These are phyloP conservation scores for Neoboletus subvelutipes DNA, from an alignment of 768 basidiomycete species.

Conservation along the genomic window DNA sequence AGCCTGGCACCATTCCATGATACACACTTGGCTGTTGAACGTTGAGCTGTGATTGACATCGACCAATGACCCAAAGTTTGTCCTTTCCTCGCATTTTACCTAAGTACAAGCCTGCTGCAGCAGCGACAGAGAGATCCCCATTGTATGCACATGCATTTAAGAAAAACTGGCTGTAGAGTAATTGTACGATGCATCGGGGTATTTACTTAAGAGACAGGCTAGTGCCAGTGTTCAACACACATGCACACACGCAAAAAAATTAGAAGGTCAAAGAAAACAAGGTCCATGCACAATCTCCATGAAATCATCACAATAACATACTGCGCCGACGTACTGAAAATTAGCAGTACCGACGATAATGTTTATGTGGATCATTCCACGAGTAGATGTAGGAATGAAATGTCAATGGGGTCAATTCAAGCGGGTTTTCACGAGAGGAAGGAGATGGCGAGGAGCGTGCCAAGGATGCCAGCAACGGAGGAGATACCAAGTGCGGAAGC, in stretches of 20 bases:
- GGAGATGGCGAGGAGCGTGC: conserved; percentile 36
- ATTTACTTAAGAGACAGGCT: conserved; percentile 20
- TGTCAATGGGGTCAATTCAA: background rate
- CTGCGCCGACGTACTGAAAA: background rate
- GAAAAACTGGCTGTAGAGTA: conserved; percentile 11
- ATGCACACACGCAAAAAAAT: background rate
- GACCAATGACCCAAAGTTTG: too few species aligned
- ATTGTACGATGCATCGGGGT: conserved; percentile 18
- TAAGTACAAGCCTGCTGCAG: background rate
- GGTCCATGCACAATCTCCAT: conserved; percentile 10
- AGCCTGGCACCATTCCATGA: too few species aligned
- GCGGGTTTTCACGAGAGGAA: conserved; percentile 37
- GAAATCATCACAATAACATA: conserved; percentile 3
- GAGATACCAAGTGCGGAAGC: conserved; percentile 33
- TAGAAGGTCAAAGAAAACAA: background rate
- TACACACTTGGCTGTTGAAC: too few species aligned
- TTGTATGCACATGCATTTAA: background rate
- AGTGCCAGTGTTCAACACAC: conserved; percentile 29
- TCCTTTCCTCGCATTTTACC: too few species aligned
- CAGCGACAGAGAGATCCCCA: background rate
- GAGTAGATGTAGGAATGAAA: background rate
- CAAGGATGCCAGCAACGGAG: conserved; percentile 32
- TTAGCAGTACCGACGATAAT: background rate
- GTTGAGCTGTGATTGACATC: too few species aligned
- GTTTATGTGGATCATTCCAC: conserved; percentile 3